phyloP scores from a whole-genome alignment of 768 basidiomycete genomes.

The Phylloporus sp. region DNA sequence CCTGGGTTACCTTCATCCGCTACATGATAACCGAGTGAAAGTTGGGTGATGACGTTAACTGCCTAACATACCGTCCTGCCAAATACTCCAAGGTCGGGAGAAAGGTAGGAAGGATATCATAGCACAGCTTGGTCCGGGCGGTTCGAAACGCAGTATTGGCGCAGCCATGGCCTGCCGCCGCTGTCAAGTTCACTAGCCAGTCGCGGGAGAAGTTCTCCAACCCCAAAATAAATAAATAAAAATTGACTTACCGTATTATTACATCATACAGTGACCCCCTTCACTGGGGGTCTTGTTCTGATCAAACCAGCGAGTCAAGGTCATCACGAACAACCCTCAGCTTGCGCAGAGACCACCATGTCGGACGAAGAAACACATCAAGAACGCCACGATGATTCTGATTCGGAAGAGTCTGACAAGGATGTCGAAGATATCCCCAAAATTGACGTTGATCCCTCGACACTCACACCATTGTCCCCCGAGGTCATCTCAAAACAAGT shows the following conservation, averaged over 20 bases:
- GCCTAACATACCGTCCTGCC: background rate
- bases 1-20: background rate
- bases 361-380: constrained; percentile 63
- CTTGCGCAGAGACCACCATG: constrained; percentile 40
- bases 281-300: constrained; percentile 8
- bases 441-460: constrained; percentile 76
- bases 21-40: background rate
- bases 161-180: background rate
- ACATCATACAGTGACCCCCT: constrained; percentile 3
- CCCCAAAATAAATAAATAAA: background rate
- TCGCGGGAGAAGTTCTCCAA: background rate
- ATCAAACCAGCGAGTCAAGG: constrained; percentile 10
- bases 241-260: background rate
- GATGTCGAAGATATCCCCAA: constrained; percentile 52
- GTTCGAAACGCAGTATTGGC: background rate
- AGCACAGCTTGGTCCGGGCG: background rate
- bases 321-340: constrained; percentile 9
- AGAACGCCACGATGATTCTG: constrained; percentile 64
- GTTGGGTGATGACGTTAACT: background rate
- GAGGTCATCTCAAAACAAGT: constrained; percentile 92
- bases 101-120: background rate
- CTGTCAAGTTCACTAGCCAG: too few relatives aligned
- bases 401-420: constrained; percentile 65
- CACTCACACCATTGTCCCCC: constrained; percentile 83
- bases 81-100: background rate